Base-by-base conservation (phyloP, 2,329 filamentous ascomycete species). In the Colletotrichum sp. region DNA sequence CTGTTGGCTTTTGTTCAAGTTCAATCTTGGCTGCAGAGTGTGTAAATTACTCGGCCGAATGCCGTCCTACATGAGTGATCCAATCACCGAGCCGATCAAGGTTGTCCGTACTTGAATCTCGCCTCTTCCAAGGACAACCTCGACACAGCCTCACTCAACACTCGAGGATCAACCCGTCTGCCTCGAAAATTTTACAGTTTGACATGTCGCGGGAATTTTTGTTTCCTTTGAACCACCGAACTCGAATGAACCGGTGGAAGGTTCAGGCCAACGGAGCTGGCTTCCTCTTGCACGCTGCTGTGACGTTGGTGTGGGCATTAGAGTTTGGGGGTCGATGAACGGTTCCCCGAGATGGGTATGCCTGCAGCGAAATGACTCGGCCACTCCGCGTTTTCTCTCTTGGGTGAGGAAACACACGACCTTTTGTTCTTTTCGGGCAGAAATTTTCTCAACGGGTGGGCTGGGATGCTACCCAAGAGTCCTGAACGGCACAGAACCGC, bases 251-350 rank as follows among this genome's bases (percentile, higher is more conserved):
- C 62, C n/a, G 34, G 28, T 49, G 21, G 63, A 67, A 55, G 39
- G 34, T 59, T 69, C 52, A 69, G 66, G 32, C 44, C n/a, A 52
- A 26, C 65, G 65, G 66, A 69, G 66, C 30, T 69, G 64, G 64
- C 64, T 67, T 52, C 64, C 52, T 24, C 26, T 39, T 39, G 15
- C 34, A 59, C 18, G 66, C 49, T 59, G 44, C 32, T 59, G 49
- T 69, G 66, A 69, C 66, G 66, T 59, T 36, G 32, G 52, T 57
- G 66, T 69, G 66, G 66, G 66, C 66, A 69, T 59, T 69, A 69
- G n/a, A 28, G 66, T 69, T 69, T 66, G 34, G 63, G 30, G 2
- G 18, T 52, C 24, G 44, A 49, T 9, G 36, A 9, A 66, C 24
- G 32, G 9, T 21, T 28, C 34, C 52, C 52, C 66, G 66, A 69